Base-by-base conservation (phyloP, 2,329 filamentous ascomycete genomes). In the Annulohypoxylon truncatum region DNA sequence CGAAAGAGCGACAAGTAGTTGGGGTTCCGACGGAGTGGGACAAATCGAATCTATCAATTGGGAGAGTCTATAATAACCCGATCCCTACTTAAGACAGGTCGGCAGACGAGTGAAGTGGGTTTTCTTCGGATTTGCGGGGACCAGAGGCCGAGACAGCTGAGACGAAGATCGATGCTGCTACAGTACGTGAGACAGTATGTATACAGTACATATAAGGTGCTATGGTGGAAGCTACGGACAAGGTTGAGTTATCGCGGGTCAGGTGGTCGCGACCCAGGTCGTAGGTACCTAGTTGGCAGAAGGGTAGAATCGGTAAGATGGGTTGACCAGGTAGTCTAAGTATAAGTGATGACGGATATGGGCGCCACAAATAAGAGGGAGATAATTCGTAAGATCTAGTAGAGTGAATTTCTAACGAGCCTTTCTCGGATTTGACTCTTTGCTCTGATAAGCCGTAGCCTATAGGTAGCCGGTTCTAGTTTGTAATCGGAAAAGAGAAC, bases 81-180 rank as follows among this genome's bases (percentile, higher is more conserved):
- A 55, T 61, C 55, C 59, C 47, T 64, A 64, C 60, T 64, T 59
- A 56, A 57, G 57, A 64, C 48, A 62, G 42, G 48, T 61, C 57
- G 52, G 57, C 59, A 58, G 66, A 24, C 51, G 33, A 62, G 64
- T 47, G 57, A 61, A 56, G 61, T 67, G 66, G 66, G 57, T 59
- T 68, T 64, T 50, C 52, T 67, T 69, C 67, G 64, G 67, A 67
- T 53, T 64, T 69, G 67, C 64, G 67, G 67, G 67, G 67, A 64
- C 59, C 61, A 46, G 56, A 66, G 50, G 53, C 67, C 67, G 60
- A 67, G 42, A 61, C n/a, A 63, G 57, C 56, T 61, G 56, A 58
- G 56, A 64, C 59, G 13, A 29, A 35, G 46, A 44, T 61, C 29
- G 62, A 57, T 28, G 44, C 62, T 52, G 22, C 35, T 53, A 62